These are phyloP conservation scores for Rhododendron ovatum DNA, from an alignment of 148 eudicot species.

Conservation along the genomic window DNA sequence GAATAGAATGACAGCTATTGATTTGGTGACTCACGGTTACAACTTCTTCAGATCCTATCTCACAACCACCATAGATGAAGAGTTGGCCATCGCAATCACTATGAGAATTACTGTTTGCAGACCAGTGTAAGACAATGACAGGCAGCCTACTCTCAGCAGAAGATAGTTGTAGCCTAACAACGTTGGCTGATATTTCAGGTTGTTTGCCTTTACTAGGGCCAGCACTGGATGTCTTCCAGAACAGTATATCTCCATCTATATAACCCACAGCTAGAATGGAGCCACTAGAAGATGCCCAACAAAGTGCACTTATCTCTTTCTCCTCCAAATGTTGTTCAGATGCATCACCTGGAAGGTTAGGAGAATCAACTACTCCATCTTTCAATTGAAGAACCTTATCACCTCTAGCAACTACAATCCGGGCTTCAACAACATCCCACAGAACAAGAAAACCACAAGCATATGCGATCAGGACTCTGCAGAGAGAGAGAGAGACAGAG, in stretches of 20 bases:
- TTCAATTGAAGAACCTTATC: slow-evolving; percentile 56
- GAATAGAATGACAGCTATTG: neutral
- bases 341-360: slow-evolving; percentile 25
- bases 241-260: slow-evolving; percentile 70
- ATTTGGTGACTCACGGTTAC: slow-evolving; percentile 48
- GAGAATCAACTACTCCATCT: slow-evolving; percentile 31
- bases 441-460: slow-evolving; percentile 50
- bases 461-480: slow-evolving; percentile 64
- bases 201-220: slow-evolving; percentile 29
- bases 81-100: slow-evolving; percentile 54
- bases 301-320: slow-evolving; percentile 72
- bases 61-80: slow-evolving; percentile 75
- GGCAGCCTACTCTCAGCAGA: slow-evolving; percentile 66
- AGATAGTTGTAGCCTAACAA: slow-evolving; percentile 64
- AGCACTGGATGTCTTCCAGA: slow-evolving; percentile 52
- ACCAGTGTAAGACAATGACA: slow-evolving; percentile 61
- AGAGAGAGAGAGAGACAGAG: neutral
- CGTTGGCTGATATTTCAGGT: slow-evolving; percentile 36
- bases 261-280: slow-evolving; percentile 71
- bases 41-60: slow-evolving; percentile 77
- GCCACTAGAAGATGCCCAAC: slow-evolving; percentile 73
- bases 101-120: slow-evolving; percentile 38
- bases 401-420: slow-evolving; percentile 48
- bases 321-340: slow-evolving; percentile 41
- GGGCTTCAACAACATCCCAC: slow-evolving; percentile 64